Conservation (phyloP, 192 early-diverging fungal genomes). For the Mortierella claussenii region DNA sequence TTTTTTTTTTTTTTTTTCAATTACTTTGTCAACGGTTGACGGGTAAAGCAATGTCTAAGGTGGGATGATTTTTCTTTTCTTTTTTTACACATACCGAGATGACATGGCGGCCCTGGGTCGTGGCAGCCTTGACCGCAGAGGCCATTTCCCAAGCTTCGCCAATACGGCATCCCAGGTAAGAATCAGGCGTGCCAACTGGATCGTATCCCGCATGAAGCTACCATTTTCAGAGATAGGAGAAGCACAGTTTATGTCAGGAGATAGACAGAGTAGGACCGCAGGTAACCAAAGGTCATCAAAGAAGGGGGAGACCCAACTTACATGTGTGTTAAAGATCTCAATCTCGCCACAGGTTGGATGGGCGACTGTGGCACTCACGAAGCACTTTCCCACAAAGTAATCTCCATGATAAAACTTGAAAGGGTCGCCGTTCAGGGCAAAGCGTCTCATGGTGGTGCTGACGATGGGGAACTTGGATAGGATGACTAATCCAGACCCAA, state of each 20-base stretch:
- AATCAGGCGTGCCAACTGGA: slow-evolving; percentile 48
- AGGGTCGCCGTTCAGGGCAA: slow-evolving; percentile 61
- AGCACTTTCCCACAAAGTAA: slow-evolving; percentile 67
- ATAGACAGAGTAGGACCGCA: neutral
- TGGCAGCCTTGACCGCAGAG: slow-evolving; percentile 52
- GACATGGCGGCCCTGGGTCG: slow-evolving; percentile 62
- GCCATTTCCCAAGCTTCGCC: slow-evolving; percentile 65
- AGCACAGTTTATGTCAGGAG: neutral
- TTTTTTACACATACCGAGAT: slow-evolving; percentile 63
- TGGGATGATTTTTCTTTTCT: no score
- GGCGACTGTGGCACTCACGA: slow-evolving; percentile 55
- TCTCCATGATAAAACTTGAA: slow-evolving; percentile 64
- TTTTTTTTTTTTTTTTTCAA: no score
- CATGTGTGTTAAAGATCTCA: slow-evolving; percentile 69
- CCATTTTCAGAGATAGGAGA: neutral
- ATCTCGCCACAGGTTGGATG: slow-evolving; percentile 63
- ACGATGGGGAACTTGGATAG: slow-evolving; percentile 58
- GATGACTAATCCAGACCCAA: slow-evolving; percentile 34
- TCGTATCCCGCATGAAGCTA: slow-evolving; percentile 69
- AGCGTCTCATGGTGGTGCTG: slow-evolving; percentile 52
- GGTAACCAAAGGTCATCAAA: no score
- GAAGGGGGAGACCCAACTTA: slow-evolving; percentile 28
- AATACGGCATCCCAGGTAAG: slow-evolving; percentile 60
- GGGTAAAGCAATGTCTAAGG: no score
- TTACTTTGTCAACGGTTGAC: no score